Base-by-base conservation (phyloP, 306 rosid species). In the Begonia loranthoides region DNA sequence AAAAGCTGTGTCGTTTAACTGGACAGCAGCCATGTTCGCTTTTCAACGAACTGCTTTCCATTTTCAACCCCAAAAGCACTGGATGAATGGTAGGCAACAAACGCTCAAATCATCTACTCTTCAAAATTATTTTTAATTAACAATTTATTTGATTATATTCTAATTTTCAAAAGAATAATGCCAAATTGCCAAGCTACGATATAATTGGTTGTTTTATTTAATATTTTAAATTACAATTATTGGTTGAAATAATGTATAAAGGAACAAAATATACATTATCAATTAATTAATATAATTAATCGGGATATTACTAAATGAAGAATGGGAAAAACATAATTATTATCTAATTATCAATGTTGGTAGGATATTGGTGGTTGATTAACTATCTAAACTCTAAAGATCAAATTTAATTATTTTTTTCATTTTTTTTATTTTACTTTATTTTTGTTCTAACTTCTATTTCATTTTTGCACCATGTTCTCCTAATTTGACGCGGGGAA, bases 11-110 rank as follows among this genome's bases (percentile, higher is more conserved):
- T 65, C 87, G 0, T 84, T 60, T 45, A 77, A 77, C 36, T 89
- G 97, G 95, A 84, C 93, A 1, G 77, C 82, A 62, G 89, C 87
- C 9, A 89, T 85, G 87, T 54, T 89, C 15, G 79, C 84, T 53
- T 89, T 95, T 89, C 95, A 89, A 63, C 54, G 84, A 77, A 73
- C 93, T n/a, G 62, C 95, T 36, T 81, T 57, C 63, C 97, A 84
- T 49, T 89, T 84, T 70, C 87, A 89, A 56, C 97, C 88, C 0
- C 51, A 75, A 21, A 39, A 21, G 4, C 81, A 89, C 60, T 89
- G 90, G 87, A 85, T 79, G 90, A 89, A 87, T 63, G 96, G 96
- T 87, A 68, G 61, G 80, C 75, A 12, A 56, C 39, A 4, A 41
- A 40, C 22, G 5, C 33, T 14, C 22, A 17, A 7, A 28, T 4